Evolutionary conservation across 352 stramenopile genomes (phyloP), one percentile per base, ranked within the genome.

Genomic region (Globisporangium splendens): DNA sequence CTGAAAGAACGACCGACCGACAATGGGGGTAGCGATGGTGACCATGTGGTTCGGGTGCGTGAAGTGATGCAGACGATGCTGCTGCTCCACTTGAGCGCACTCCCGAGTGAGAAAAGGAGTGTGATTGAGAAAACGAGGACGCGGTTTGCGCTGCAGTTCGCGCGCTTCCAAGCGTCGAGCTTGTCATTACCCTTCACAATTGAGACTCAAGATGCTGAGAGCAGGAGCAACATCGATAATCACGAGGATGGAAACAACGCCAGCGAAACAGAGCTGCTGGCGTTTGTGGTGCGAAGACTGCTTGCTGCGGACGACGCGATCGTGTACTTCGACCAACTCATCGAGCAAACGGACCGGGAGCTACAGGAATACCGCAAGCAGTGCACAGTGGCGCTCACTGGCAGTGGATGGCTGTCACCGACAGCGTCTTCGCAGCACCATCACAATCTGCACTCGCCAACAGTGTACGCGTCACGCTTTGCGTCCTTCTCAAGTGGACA

Each of bases 101-200:
- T 88, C 10, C 56, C 63, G 8, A 24, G 31, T 1, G 77, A 88
- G 39, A 83, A 79, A 35, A 46, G 41, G 24, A 56, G 28, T 4
- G 75, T 83, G 8, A 31, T 86, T 15, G 66, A 83, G 24, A 74
- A 71, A 24, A 79, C 66, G 11, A 65, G 56, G 15, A 73, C 63
- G 38, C 64, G 66, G 11, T 84, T 74, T 48, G 22, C 63, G 7
- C 21, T 56, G 7, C 55, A 73, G 24, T 57, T 63, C 46, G 24
- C 52, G 21, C 50, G 54, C 20, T 75, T 79, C 46, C 54, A 33
- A n/a, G 42, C 58, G 38, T 43, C 59, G 24, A 31, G 24, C 24
- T 31, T 31, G 24, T 31, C n/a, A 50, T 44, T 42, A 51, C 12
- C 41, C 4, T 31, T 2, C 5, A 5, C 24, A 31, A 31, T 5